phyloP scores from a whole-genome alignment of 371 early-diverging fungal genomes.

The Rhizopus sp. region DNA sequence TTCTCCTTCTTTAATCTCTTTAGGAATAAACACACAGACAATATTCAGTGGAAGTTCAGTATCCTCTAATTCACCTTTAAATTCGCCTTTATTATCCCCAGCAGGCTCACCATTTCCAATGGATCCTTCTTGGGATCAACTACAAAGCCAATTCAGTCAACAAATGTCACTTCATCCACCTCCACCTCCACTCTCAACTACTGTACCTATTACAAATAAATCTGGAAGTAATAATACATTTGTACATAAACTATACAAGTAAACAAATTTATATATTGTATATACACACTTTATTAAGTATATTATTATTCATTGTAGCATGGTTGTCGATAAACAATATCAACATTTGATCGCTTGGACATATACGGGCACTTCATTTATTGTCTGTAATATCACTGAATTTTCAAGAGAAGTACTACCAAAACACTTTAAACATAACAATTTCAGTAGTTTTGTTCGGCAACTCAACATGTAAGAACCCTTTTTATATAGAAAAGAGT shows the following conservation, averaged over 20 bases:
- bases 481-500: not conserved
- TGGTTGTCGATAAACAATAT: constrained; percentile 28
- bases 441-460: constrained; percentile 86
- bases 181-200: constrained; percentile 8
- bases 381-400: constrained; percentile 88
- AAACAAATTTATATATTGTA: constrained; percentile 1
- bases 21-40: constrained; percentile 29
- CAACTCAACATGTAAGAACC: constrained; percentile 80
- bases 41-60: constrained; percentile 29
- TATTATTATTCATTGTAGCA: not conserved
- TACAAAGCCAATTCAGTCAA: constrained; percentile 28
- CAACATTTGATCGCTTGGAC: constrained; percentile 87
- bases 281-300: not conserved
- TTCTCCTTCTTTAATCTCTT: constrained; percentile 17
- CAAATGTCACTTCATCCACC: constrained; percentile 41
- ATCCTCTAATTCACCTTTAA: constrained; percentile 35
- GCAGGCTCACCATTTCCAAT: constrained; percentile 28
- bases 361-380: constrained; percentile 83
- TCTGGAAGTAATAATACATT: constrained; percentile 31
- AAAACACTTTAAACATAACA: constrained; percentile 87
- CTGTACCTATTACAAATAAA: constrained; percentile 8
- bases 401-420: constrained; percentile 81
- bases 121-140: constrained; percentile 30
- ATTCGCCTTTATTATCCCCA: constrained; percentile 37
- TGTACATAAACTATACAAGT: constrained; percentile 40